phyloP scores from a whole-genome alignment of 495 filamentous ascomycete species.

The Astrothelium subdiscretum region DNA sequence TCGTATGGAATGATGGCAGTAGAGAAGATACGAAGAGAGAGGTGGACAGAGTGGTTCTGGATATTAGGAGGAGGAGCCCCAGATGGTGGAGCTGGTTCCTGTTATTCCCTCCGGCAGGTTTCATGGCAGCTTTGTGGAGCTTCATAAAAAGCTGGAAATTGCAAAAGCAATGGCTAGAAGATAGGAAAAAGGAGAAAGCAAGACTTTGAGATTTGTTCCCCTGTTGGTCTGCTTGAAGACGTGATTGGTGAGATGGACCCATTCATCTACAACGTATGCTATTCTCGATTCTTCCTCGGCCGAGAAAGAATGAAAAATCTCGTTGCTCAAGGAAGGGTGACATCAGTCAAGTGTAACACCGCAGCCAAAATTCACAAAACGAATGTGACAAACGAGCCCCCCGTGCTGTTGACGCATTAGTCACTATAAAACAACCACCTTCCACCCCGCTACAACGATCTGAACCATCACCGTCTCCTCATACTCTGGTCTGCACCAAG shows the following conservation, averaged over 20 bases:
- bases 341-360: too few relatives aligned
- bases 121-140: constrained; percentile 50
- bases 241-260: background rate
- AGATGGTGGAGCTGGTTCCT: constrained; percentile 72
- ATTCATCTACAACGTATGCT: background rate
- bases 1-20: constrained; percentile 78
- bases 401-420: too few relatives aligned
- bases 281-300: background rate
- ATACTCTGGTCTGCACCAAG: too few relatives aligned
- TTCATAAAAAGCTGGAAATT: constrained; percentile 54
- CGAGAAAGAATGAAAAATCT: background rate
- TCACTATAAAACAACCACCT: too few relatives aligned
- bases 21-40: constrained; percentile 53
- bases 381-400: too few relatives aligned
- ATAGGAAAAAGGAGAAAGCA: constrained; percentile 54
- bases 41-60: constrained; percentile 48
- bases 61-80: constrained; percentile 51
- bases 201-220: constrained; percentile 39
- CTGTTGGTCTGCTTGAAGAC: background rate
- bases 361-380: too few relatives aligned
- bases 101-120: constrained; percentile 61
- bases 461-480: too few relatives aligned
- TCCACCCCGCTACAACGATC: too few relatives aligned
- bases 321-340: too few relatives aligned
- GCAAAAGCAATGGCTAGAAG: constrained; percentile 57